phyloP scores from a whole-genome alignment of 2,329 filamentous ascomycete genomes.

The Gnomoniopsis sp. region DNA sequence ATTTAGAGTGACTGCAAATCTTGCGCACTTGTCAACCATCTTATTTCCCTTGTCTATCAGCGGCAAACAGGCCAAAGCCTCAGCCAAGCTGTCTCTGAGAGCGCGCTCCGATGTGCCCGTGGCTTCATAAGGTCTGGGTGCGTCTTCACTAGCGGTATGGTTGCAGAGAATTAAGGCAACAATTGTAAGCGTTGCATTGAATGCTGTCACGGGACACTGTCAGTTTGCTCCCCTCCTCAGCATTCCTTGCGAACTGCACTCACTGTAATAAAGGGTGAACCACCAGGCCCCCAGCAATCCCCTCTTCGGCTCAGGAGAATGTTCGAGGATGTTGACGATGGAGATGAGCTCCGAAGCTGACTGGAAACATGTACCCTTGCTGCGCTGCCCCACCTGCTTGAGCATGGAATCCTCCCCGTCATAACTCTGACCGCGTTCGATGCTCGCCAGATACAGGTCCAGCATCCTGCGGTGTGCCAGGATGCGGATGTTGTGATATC shows the following conservation, averaged over 20 bases:
- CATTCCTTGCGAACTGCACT: slow-evolving; percentile 5
- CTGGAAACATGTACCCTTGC: slow-evolving; percentile 21
- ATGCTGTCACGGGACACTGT: slow-evolving; percentile 7
- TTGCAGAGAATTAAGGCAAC: slow-evolving; percentile 15
- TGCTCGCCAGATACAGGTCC: slow-evolving; percentile 20
- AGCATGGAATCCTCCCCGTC: slow-evolving; percentile 18
- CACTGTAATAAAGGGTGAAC: slow-evolving; percentile 30
- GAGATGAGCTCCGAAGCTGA: slow-evolving; percentile 24
- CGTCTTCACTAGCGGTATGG: slow-evolving; percentile 1
- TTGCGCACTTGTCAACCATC: slow-evolving; percentile 19
- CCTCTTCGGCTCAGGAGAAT: slow-evolving; percentile 13
- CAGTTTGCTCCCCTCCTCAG: neutral
- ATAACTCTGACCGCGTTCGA: slow-evolving; percentile 3
- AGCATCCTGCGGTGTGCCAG: slow-evolving; percentile 29
- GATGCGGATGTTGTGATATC: slow-evolving; percentile 31
- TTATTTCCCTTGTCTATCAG: slow-evolving; percentile 17
- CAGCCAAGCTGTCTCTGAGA: neutral
- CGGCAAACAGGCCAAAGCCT: slow-evolving; percentile 14
- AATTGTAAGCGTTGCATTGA: slow-evolving; percentile 22
- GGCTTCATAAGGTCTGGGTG: neutral
- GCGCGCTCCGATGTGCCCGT: slow-evolving; percentile 7
- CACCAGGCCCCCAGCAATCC: slow-evolving; percentile 29
- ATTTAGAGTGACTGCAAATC: slow-evolving; percentile 12
- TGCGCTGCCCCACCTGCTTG: slow-evolving; percentile 21
- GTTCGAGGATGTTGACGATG: slow-evolving; percentile 20